Conservation (phyloP, 2,329 filamentous ascomycete genomes). For the Hypomyces perniciosus region DNA sequence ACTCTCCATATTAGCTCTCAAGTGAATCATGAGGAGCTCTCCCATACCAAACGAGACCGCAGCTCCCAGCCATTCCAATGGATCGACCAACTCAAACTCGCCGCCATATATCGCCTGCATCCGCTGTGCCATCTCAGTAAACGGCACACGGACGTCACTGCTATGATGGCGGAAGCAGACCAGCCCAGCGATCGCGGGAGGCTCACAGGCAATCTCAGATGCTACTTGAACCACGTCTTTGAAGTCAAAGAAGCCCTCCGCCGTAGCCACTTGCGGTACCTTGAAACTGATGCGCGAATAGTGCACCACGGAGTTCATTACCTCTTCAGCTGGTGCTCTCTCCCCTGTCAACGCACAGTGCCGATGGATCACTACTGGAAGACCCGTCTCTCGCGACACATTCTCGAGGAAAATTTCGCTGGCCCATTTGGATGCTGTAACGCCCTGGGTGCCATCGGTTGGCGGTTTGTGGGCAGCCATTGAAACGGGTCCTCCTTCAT, state of each 20-base stretch:
- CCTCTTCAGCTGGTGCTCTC: conserved; percentile 13
- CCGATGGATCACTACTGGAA: conserved; percentile 24
- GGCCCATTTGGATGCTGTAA: conserved; percentile 28
- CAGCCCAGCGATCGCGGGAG: background rate
- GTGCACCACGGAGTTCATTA: conserved; percentile 9
- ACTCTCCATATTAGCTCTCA: conserved; percentile 1
- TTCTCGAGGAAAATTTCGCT: conserved; percentile 27
- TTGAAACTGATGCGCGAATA: background rate
- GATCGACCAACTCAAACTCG: background rate
- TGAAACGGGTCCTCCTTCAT: background rate
- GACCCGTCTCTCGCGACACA: conserved; percentile 8
- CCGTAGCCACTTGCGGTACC: background rate
- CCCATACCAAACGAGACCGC: background rate
- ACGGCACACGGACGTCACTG: background rate
- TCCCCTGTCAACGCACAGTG: conserved; percentile 18
- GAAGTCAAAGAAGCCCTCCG: background rate
- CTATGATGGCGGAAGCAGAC: background rate
- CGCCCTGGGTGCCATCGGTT: conserved; percentile 23
- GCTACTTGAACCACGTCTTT: background rate
- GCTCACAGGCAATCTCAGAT: background rate
- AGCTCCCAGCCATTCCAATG: background rate
- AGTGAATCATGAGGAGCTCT: background rate
- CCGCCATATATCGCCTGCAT: background rate
- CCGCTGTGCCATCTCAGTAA: background rate
- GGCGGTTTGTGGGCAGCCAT: conserved; percentile 8